Conservation (phyloP, 192 early-diverging fungal genomes). For the Geosiphon pyriformis region DNA sequence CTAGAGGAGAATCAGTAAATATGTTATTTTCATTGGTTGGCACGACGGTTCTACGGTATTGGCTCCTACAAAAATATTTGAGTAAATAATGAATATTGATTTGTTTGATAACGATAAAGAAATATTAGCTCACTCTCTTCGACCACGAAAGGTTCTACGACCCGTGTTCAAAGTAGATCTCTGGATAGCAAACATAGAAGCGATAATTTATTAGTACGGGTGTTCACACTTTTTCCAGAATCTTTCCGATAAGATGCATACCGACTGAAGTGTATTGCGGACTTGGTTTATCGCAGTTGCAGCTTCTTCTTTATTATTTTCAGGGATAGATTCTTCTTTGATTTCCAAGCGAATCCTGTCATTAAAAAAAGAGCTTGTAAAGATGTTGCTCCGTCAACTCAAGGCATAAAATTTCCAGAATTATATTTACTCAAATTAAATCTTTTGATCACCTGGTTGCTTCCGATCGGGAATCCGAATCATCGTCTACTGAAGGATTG, state of each 20-base stretch:
- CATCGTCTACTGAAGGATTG: constrained; percentile 29
- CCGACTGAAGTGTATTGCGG: constrained; percentile 30
- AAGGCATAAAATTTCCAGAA: not conserved
- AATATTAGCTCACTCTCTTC: constrained; percentile 32
- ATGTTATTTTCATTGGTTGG: not conserved
- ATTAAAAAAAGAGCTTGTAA: constrained; percentile 20
- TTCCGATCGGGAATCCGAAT: constrained; percentile 38
- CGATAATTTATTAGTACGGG: not conserved
- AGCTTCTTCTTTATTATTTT: constrained; percentile 25
- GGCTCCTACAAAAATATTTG: not conserved
- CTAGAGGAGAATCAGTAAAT: not conserved
- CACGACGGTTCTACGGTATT: not conserved
- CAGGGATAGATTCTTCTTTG: constrained; percentile 28
- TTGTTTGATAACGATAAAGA: not conserved
- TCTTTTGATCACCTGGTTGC: constrained; percentile 28
- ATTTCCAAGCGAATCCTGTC: constrained; percentile 40
- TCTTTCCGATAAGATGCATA: constrained; percentile 7
- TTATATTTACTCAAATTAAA: not conserved
- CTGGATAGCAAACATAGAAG: not conserved
- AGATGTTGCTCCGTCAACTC: too few species aligned
- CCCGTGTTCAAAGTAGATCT: not conserved
- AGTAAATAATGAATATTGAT: not conserved
- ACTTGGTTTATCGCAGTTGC: constrained; percentile 33
- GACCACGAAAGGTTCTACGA: constrained; percentile 29
- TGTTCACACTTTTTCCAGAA: too few species aligned